Percentiles rank a stretch among this genome's conserved stretches.
These are phyloP conservation scores for Allomyces arbusculus DNA, from an alignment of 192 early-diverging fungal species.

Conservation along the genomic window DNA sequence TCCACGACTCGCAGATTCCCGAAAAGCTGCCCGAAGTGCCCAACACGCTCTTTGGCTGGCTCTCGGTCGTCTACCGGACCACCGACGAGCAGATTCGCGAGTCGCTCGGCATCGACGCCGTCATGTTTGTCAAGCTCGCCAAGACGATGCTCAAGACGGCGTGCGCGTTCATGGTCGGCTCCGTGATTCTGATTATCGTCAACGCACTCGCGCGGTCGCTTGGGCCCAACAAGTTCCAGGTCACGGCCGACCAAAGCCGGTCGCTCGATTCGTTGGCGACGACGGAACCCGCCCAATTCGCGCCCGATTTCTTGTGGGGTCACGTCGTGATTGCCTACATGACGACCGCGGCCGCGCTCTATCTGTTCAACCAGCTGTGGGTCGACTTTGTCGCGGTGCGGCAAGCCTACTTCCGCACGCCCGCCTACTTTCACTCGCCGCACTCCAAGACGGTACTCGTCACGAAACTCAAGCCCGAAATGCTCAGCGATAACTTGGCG, in stretches of 20 bases:
- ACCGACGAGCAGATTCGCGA: not conserved
- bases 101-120: not conserved
- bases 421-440: not conserved
- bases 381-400: not conserved
- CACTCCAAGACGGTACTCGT: not conserved
- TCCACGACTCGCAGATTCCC: not conserved
- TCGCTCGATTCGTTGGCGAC: not conserved
- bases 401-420: not conserved
- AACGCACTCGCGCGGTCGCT: not conserved
- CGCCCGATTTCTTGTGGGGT: not conserved
- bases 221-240: not conserved
- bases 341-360: not conserved
- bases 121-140: not conserved
- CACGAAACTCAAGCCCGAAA: not conserved
- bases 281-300: not conserved
- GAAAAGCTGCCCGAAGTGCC: not conserved
- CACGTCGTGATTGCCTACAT: not conserved
- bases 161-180: not conserved
- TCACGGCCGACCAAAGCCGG: not conserved
- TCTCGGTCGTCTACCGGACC: not conserved
- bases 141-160: not conserved
- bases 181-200: not conserved
- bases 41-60: not conserved
- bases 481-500: not conserved
- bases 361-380: not conserved